Percentiles rank a stretch among this genome's conserved stretches.
Evolutionary conservation across 768 basidiomycete genomes (phyloP).

Genomic region (Mycena epipterygia): DNA sequence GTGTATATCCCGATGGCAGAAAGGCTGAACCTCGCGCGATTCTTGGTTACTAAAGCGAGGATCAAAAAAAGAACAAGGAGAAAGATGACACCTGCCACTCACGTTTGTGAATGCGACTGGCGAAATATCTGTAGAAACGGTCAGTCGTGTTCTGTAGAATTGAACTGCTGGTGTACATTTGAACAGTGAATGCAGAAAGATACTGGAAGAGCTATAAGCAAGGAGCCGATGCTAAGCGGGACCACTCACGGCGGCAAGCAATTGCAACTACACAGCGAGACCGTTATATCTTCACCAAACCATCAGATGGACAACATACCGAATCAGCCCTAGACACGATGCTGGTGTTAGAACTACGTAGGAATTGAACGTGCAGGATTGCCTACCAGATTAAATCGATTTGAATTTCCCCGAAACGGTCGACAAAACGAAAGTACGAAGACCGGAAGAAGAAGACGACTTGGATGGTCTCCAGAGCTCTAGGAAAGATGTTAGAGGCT

Average conservation of each 20-base stretch:
- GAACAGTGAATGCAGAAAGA: constrained; percentile 27
- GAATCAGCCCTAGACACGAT: constrained; percentile 18
- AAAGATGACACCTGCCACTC: not conserved
- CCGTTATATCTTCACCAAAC: not conserved
- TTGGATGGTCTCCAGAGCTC: constrained; percentile 30
- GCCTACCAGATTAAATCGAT: constrained; percentile 23
- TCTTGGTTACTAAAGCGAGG: constrained; percentile 7
- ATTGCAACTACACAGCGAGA: constrained; percentile 7
- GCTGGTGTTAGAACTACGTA: not conserved
- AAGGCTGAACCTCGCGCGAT: constrained; percentile 8
- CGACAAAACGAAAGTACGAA: constrained; percentile 27
- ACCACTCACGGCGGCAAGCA: constrained; percentile 21
- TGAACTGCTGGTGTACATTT: not conserved
- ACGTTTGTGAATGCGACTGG: constrained; percentile 22
- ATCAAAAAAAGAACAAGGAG: not conserved
- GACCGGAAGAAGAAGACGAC: not conserved
- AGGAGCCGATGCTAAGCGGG: not conserved
- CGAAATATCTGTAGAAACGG: constrained; percentile 6
- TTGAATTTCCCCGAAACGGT: constrained; percentile 11
- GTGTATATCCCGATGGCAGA: constrained; percentile 17
- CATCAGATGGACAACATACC: not conserved
- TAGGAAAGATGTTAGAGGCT: not conserved
- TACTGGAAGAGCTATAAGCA: constrained; percentile 10
- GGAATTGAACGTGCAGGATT: not conserved
- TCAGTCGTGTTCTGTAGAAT: not conserved